phyloP scores from a whole-genome alignment of 2,329 filamentous ascomycete genomes.

The Aspergillus spinulosporus region DNA sequence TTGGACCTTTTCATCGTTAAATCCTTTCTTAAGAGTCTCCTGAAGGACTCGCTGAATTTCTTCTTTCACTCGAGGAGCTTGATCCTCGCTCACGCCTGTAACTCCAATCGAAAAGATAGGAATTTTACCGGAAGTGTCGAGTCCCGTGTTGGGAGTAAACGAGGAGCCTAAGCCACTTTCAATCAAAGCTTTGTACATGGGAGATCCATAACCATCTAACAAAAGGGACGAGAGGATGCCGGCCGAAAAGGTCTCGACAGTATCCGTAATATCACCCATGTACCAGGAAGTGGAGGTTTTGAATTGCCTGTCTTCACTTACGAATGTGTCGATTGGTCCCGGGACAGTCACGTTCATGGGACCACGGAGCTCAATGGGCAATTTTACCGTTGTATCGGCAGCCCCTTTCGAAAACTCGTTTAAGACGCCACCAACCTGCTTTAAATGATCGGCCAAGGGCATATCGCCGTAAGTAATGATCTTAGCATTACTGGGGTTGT shows the following conservation, averaged over 20 bases:
- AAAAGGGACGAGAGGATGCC: conserved; percentile 79
- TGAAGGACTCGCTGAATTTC: conserved; percentile 71
- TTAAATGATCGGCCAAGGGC: conserved; percentile 76
- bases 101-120: conserved; percentile 89
- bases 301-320: conserved; percentile 80
- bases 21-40: conserved; percentile 71
- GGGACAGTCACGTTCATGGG: conserved; percentile 69
- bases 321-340: conserved; percentile 83
- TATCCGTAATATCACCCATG: conserved; percentile 76
- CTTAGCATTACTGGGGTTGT: conserved; percentile 97
- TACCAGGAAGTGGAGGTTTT: conserved; percentile 96
- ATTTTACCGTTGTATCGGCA: conserved; percentile 71
- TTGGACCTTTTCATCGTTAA: conserved; percentile 86
- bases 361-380: conserved; percentile 71
- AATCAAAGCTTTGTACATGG: conserved; percentile 83
- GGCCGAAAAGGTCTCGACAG: conserved; percentile 85
- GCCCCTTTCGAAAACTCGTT: conserved; percentile 69
- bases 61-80: conserved; percentile 74
- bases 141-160: conserved; percentile 92
- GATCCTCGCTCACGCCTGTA: conserved; percentile 80
- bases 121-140: conserved; percentile 73
- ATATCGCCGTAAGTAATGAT: conserved; percentile 94
- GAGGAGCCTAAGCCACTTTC: conserved; percentile 88
- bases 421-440: conserved; percentile 74
- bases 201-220: conserved; percentile 93